Evolutionary conservation across 2,329 filamentous ascomycete genomes (phyloP), one percentile per base, ranked within the genome.

Genomic region (Aspergillus terreus): DNA sequence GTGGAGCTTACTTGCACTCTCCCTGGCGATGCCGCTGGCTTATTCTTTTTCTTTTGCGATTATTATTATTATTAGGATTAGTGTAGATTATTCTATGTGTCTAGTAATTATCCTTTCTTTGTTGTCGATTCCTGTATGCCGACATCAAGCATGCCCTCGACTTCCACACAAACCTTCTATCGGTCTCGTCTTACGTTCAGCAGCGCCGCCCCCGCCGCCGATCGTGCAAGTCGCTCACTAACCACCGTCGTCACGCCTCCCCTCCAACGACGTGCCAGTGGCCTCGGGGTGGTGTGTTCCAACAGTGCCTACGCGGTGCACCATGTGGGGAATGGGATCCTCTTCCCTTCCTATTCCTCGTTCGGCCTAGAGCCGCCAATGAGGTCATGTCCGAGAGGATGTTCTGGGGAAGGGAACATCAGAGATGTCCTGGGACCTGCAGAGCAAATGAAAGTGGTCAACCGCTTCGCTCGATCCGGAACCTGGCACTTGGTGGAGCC

Each of bases 391-490:
- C 32, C n/a, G 32, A 36, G 21, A 21, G 35, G 35, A 14, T n/a
- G 21, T 27, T 27, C n/a, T 17, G 38, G 25, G 17, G 35, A 35
- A 23, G 38, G 33, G 6, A 21, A 36, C 23, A 30, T 27, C 19
- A 41, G 6, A n/a, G 11, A 25, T 38, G 35, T n/a, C 35, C 19
- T 17, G 40, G 15, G 40, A 30, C 35, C 27, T 47, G 49, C 49
- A 46, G 49, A 45, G 45, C 12, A 40, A 44, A 43, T 42, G 49
- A 47, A 11, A 15, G 6, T 17, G 19, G 11, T 44, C 44, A 30
- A 23, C 12, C 25, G 32, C 14, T 33, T 47, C 44, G 21, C 47
- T 50, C 49, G 47, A 63, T 59, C 57, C 57, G 58, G 57, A 56
- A 56, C 56, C 17, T 44, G 46, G 42, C 52, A 47, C 43, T 30